These are phyloP conservation scores for Boletus vinaceobasis DNA, from an alignment of 768 basidiomycete species.

Conservation along the genomic window DNA sequence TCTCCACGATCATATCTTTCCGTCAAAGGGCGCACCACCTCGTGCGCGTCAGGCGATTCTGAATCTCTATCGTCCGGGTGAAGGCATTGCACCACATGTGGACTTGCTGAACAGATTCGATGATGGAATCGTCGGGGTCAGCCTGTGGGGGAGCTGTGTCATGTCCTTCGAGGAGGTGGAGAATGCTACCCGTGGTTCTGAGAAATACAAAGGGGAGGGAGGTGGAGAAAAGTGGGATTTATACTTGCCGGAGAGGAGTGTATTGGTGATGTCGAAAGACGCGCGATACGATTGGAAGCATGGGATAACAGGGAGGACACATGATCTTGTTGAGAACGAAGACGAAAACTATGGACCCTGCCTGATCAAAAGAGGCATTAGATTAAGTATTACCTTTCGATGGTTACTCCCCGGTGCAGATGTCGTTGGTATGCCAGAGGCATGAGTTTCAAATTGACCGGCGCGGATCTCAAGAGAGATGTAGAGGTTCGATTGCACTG, in stretches of 20 bases:
- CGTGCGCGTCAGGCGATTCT: conserved; percentile 80
- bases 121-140: conserved; percentile 88
- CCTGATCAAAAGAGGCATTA: conserved; percentile 50
- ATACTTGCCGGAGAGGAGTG: conserved; percentile 71
- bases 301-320: conserved; percentile 65
- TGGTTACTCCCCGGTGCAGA: conserved; percentile 87
- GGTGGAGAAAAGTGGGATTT: conserved; percentile 37
- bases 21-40: conserved; percentile 34
- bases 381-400: conserved; percentile 82
- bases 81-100: conserved; percentile 86
- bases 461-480: not conserved
- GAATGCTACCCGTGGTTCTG: not conserved
- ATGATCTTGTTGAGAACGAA: conserved; percentile 54
- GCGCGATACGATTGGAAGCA: conserved; percentile 89
- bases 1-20: conserved; percentile 61
- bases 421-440: conserved; percentile 56
- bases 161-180: conserved; percentile 62
- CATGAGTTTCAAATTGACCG: conserved; percentile 12
- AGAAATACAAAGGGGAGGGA: not conserved
- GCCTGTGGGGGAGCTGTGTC: conserved; percentile 72
- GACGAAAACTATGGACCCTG: conserved; percentile 18
- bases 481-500: not conserved
- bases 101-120: conserved; percentile 82
- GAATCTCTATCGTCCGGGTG: conserved; percentile 85
- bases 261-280: conserved; percentile 74